Evolutionary conservation across 441 rosid genomes (phyloP).

Genomic region (Erodium moschatum): DNA sequence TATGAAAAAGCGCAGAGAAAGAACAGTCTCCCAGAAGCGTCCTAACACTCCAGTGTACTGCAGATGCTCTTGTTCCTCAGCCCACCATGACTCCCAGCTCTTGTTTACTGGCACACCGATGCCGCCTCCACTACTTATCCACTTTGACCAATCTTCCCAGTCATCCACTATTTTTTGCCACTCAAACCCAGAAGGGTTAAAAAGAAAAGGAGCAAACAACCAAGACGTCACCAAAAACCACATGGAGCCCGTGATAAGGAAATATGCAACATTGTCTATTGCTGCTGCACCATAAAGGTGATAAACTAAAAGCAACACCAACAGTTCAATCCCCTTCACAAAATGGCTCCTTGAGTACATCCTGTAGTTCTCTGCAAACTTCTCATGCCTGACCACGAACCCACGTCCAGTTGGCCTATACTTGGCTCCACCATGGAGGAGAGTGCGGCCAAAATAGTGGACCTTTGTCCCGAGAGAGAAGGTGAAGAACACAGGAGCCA

Average conservation of each 20-base stretch:
- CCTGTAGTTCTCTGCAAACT: constrained; percentile 26
- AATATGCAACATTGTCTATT: constrained; percentile 29
- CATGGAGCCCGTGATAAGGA: constrained; percentile 52
- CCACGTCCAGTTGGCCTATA: constrained; percentile 30
- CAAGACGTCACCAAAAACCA: no score
- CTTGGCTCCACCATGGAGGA: constrained; percentile 27
- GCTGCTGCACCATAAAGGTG: constrained; percentile 50
- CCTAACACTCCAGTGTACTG: no score
- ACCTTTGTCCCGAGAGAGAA: constrained; percentile 87
- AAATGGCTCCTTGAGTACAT: constrained; percentile 28
- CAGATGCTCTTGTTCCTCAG: no score
- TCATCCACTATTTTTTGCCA: no score
- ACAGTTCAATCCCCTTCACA: constrained; percentile 21
- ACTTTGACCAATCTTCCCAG: no score
- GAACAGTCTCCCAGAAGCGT: constrained; percentile 61
- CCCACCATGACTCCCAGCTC: no score
- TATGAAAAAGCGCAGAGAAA: constrained; percentile 58
- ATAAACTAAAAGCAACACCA: constrained; percentile 66
- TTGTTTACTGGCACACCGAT: no score
- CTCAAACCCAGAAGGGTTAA: no score
- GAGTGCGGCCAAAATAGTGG: constrained; percentile 25
- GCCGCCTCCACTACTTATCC: no score
- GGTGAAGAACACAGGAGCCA: constrained; percentile 82
- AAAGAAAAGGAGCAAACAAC: no score
- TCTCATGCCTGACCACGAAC: constrained; percentile 26